phyloP scores from a whole-genome alignment of 2,329 filamentous ascomycete species.

The Teratosphaeria viscida region DNA sequence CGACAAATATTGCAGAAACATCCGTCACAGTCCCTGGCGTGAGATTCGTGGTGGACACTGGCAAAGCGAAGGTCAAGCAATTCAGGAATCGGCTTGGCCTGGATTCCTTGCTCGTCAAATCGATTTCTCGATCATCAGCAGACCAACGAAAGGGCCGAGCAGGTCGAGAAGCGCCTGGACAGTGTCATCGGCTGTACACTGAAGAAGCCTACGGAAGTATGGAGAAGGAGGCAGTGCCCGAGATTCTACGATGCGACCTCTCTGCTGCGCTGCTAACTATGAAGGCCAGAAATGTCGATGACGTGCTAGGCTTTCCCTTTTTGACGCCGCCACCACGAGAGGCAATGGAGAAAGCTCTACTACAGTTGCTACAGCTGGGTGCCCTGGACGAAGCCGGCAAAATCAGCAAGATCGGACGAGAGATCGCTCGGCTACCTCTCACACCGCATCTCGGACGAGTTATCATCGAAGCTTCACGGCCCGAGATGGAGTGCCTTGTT shows the following conservation, averaged over 20 bases:
- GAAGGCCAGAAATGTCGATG: conserved; percentile 79
- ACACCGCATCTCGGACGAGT: conserved; percentile 73
- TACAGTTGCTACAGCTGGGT: conserved; percentile 69
- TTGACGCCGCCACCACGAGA: conserved; percentile 71
- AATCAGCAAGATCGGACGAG: conserved; percentile 63
- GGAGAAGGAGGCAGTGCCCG: conserved; percentile 66
- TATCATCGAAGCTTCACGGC: conserved; percentile 64
- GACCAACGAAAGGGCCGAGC: conserved; percentile 87
- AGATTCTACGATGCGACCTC: conserved; percentile 84
- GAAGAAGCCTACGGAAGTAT: conserved; percentile 61
- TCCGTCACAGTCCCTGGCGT: conserved; percentile 94
- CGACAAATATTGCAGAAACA: conserved; percentile 97
- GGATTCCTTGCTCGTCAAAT: conserved; percentile 80
- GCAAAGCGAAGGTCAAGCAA: conserved; percentile 89
- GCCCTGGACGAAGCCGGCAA: conserved; percentile 61
- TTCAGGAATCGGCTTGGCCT: conserved; percentile 76
- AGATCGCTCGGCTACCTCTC: conserved; percentile 75
- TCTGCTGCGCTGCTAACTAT: conserved; percentile 80
- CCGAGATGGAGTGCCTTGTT: conserved; percentile 60
- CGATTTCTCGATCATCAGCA: conserved; percentile 86
- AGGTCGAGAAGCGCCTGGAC: conserved; percentile 80
- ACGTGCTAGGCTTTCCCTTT: conserved; percentile 73
- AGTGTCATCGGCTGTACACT: conserved; percentile 84
- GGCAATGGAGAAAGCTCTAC: conserved; percentile 67
- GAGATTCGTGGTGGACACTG: conserved; percentile 80